These are phyloP conservation scores for Smittium culicis DNA, from an alignment of 371 early-diverging fungal genomes.

Conservation along the genomic window DNA sequence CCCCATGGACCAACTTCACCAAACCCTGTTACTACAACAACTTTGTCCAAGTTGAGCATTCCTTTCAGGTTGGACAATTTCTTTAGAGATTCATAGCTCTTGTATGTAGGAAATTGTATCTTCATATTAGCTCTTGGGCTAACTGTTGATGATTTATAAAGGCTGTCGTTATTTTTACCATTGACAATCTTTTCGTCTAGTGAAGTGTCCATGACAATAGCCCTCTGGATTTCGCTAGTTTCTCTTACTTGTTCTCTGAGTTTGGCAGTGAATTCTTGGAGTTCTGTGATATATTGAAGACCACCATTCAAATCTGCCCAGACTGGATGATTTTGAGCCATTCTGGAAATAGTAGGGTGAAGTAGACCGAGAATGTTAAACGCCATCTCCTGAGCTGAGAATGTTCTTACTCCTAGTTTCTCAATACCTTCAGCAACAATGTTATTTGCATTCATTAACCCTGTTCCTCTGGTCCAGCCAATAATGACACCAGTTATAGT, in stretches of 20 bases:
- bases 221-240: slow-evolving; percentile 73
- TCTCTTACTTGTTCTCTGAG: slow-evolving; percentile 66
- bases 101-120: slow-evolving; percentile 74
- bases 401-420: slow-evolving; percentile 79
- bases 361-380: slow-evolving; percentile 85
- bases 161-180: slow-evolving; percentile 57
- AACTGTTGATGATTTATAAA: slow-evolving; percentile 60
- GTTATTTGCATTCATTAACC: slow-evolving; percentile 86
- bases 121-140: slow-evolving; percentile 89
- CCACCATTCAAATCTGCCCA: slow-evolving; percentile 93
- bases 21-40: slow-evolving; percentile 86
- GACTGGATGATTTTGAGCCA: slow-evolving; percentile 67
- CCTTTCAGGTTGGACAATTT: slow-evolving; percentile 61
- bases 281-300: slow-evolving; percentile 59
- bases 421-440: slow-evolving; percentile 85
- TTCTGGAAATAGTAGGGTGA: slow-evolving; percentile 67
- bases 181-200: slow-evolving; percentile 63
- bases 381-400: slow-evolving; percentile 85
- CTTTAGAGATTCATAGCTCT: slow-evolving; percentile 48
- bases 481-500: slow-evolving; percentile 85
- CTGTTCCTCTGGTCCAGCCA: slow-evolving; percentile 96
- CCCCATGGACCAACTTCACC: slow-evolving; percentile 93
- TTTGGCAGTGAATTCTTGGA: slow-evolving; percentile 55
- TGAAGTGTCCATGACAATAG: slow-evolving; percentile 60
- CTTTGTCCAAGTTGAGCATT: slow-evolving; percentile 81